Base-by-base conservation (phyloP, 768 basidiomycete genomes). In the Polyporus arcularius region DNA sequence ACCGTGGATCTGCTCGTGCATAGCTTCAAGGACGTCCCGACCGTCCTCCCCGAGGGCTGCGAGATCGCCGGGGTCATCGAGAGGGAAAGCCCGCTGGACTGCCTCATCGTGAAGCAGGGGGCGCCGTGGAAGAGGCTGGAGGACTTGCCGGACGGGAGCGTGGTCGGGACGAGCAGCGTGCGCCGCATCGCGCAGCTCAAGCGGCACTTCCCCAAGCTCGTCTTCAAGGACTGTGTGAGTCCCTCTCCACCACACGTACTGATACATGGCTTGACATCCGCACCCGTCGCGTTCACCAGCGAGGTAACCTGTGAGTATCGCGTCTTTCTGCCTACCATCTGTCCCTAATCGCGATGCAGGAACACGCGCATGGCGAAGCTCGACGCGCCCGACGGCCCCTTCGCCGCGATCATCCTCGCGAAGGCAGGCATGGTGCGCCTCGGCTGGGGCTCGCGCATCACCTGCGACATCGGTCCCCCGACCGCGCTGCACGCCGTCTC, bases 161-260 rank as follows among this genome's bases (percentile, higher is more conserved):
- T 96, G 9, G 86, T 99, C n/a, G 97, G 97, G 14, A 98, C 97
- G 46, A 93, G 93, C 67, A 95, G 92, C 73, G 93, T 99, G 35
- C 82, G 97, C 53, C 78, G 97, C 60, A 88, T 96, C 31, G 96
- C 97, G 7, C 96, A 98, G 73, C 72, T 98, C 62, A 88, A 87
- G 75, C 81, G 90, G 65, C 82, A 78, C 56, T 96, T 85, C 74
- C 92, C 92, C 0, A 73, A 80, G 48, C 78, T 99, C 55, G 79
- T 83, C 55, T 97, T 97, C 73, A 76, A 87, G 73, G 95, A 98
- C 68, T 88, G 95, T 71, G 95, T 97, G 75, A 75, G 94, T 85
- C 28, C n/a, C 38, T 15, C 46, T 42, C 14, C 31, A 26, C 12
- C 43, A 31, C 43, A 31, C 32, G 1, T 14, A 41, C 65, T 38